Base-by-base conservation (phyloP, 352 stramenopile species). In the Globisporangium parvum region DNA sequence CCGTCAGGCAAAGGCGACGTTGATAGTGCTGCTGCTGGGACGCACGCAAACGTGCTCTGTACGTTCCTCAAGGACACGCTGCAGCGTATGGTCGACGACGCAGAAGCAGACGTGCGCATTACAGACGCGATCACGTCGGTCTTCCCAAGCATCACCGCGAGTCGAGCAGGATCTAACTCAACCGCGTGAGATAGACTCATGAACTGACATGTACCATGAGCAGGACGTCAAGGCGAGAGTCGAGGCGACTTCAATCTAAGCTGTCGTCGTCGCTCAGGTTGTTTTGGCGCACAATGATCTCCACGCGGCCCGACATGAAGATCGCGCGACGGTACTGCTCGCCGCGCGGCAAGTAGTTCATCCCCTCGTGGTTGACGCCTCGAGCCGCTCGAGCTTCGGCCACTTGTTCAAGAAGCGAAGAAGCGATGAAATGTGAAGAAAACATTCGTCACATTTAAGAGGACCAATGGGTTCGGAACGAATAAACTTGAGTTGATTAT, bases 301-400 rank as follows among this genome's bases (percentile, higher is more conserved):
- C 76, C 35, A 87, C 68, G 28, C 64, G 63, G 8, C 66, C 74
- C 12, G 77, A 70, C 73, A 88, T 88, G 23, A 67, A 71, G 47
- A 86, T 66, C 17, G 70, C 70, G 28, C 66, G 72, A 33, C 68
- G 65, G 67, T 87, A 87, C 56, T 86, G 72, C 57, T 91, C 70
- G 18, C 66, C 65, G n/a, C 77, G 79, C 10, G 80, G 62, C 11
- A 86, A 54, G 54, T 85, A 87, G 72, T 91, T 76, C 65, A 88
- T 87, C 45, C 76, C 69, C 24, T 75, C 61, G 57, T 77, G 54
- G 61, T 76, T 66, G 65, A 90, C 33, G 66, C 55, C 65, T 88
- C 76, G 47, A 88, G 67, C 1, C 70, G 73, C 67, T 88, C 76
- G 18, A 75, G 47, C 28, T 70, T 69, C 66, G n/a, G n/a, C n/a